A percentile compares a stretch with the other conserved stretches of the same genome.
phyloP scores from a whole-genome alignment of 345 rosid genomes.

The Gossypium ekmanianum region DNA sequence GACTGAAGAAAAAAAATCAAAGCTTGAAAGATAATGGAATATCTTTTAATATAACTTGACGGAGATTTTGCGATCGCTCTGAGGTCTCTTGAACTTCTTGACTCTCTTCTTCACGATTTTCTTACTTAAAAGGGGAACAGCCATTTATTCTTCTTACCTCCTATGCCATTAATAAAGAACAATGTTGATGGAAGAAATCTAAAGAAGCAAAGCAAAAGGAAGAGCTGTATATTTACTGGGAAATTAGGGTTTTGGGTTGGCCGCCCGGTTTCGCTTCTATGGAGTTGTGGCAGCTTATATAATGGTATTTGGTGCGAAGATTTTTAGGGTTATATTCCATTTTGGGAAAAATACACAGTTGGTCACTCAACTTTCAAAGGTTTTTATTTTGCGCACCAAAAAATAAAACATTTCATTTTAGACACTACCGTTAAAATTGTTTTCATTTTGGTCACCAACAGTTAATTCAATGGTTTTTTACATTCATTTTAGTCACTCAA shows the following conservation, averaged over 20 bases:
- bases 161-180: neutral
- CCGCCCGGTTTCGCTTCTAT: neutral
- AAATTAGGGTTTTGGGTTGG: constrained; percentile 16
- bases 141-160: constrained; percentile 42
- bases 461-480: no score
- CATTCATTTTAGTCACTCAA: no score
- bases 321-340: no score
- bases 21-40: neutral
- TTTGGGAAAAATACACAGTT: no score
- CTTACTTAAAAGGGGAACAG: constrained; percentile 68
- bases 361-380: no score
- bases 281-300: constrained; percentile 3
- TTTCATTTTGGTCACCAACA: no score
- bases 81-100: constrained; percentile 79
- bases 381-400: no score
- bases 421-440: no score
- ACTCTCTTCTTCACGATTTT: constrained; percentile 78
- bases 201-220: neutral
- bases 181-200: neutral
- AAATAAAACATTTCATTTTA: no score
- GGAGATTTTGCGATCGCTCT: constrained; percentile 62
- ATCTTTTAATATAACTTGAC: constrained; percentile 51
- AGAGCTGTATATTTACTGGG: constrained; percentile 8
- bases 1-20: neutral
- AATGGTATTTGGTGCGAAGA: neutral